Percentiles rank a stretch among this genome's conserved stretches.
These are phyloP conservation scores for Epithele typhae DNA, from an alignment of 768 basidiomycete species.

Conservation along the genomic window DNA sequence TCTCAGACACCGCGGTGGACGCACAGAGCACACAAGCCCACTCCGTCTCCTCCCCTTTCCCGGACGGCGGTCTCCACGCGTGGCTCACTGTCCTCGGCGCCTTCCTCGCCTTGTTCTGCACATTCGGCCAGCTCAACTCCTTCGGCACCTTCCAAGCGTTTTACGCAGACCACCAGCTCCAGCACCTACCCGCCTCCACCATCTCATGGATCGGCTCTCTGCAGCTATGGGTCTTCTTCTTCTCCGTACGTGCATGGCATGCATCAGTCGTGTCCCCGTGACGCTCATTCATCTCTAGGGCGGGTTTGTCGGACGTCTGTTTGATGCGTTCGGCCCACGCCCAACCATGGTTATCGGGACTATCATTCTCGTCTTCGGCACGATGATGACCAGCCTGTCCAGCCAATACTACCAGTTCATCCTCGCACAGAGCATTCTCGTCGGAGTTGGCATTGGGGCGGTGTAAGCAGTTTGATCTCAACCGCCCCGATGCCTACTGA, in stretches of 20 bases:
- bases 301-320: constrained; percentile 54
- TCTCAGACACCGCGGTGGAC: no score
- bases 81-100: constrained; percentile 58
- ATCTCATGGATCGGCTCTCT: constrained; percentile 50
- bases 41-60: not conserved
- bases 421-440: constrained; percentile 57
- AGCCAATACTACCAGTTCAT: constrained; percentile 55
- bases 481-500: no score
- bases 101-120: constrained; percentile 58
- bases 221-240: constrained; percentile 67
- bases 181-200: constrained; percentile 8
- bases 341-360: constrained; percentile 49
- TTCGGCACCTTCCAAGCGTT: constrained; percentile 12
- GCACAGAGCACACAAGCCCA: not conserved
- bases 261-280: not conserved
- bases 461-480: constrained; percentile 43
- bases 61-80: constrained; percentile 27
- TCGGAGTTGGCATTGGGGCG: constrained; percentile 59
- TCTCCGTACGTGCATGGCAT: constrained; percentile 43
- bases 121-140: constrained; percentile 10
- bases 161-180: constrained; percentile 10
- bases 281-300: constrained; percentile 38
- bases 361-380: constrained; percentile 43
- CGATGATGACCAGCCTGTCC: constrained; percentile 56
- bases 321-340: constrained; percentile 57